phyloP scores from a whole-genome alignment of 2,329 filamentous ascomycete genomes.

The Amauroascus niger region DNA sequence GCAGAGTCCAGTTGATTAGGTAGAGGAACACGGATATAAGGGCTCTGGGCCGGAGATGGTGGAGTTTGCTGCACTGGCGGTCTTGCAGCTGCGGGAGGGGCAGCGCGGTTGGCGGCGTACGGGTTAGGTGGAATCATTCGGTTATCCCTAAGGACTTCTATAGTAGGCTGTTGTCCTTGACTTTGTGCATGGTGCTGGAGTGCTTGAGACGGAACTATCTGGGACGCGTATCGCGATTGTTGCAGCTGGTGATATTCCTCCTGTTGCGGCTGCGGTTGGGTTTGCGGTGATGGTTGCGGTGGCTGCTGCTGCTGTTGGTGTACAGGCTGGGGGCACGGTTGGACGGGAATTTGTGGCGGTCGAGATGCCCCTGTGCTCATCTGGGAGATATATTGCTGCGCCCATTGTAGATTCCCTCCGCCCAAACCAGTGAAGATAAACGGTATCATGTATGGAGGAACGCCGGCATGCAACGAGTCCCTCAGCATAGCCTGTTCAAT shows the following conservation, averaged over 20 bases:
- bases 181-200: slow-evolving; percentile 17
- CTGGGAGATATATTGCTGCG: slow-evolving; percentile 54
- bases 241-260: slow-evolving; percentile 17
- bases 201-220: slow-evolving; percentile 14
- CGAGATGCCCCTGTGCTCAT: slow-evolving; percentile 16
- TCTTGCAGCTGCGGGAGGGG: slow-evolving; percentile 16
- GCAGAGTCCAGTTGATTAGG: slow-evolving; percentile 16
- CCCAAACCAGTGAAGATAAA: slow-evolving; percentile 65
- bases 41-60: slow-evolving; percentile 20
- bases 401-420: slow-evolving; percentile 56
- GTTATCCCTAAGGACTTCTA: slow-evolving; percentile 25
- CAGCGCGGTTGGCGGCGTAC: slow-evolving; percentile 23
- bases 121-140: slow-evolving; percentile 30
- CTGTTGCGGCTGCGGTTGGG: slow-evolving; percentile 16
- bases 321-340: slow-evolving; percentile 43
- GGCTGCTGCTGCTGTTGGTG: slow-evolving; percentile 19
- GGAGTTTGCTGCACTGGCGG: slow-evolving; percentile 19
- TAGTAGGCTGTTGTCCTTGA: slow-evolving; percentile 19
- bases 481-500: slow-evolving; percentile 64
- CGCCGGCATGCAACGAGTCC: slow-evolving; percentile 57
- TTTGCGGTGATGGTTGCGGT: too few relatives aligned
- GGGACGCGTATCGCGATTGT: slow-evolving; percentile 13
- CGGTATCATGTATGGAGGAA: slow-evolving; percentile 65
- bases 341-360: slow-evolving; percentile 40
- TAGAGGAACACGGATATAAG: slow-evolving; percentile 23